Evolutionary conservation across 768 basidiomycete species (phyloP).

Genomic region (Boletus coccyginus): DNA sequence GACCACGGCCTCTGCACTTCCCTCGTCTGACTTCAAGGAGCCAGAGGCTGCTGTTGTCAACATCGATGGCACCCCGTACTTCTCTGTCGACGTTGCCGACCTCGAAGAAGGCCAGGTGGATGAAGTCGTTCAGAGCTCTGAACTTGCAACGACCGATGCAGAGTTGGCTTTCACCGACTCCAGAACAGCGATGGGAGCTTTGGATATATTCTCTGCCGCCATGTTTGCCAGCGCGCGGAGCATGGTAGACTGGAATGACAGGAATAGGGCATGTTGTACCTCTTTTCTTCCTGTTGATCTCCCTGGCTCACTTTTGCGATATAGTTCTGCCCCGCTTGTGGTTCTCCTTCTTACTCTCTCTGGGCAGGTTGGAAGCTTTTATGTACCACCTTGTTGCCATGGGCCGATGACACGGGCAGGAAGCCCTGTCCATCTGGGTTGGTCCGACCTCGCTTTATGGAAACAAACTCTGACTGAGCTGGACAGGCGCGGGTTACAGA

Average conservation of each 20-base stretch:
- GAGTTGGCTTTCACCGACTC: conserved; percentile 64
- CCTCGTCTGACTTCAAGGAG: conserved; percentile 62
- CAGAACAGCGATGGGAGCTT: conserved; percentile 48
- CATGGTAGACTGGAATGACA: conserved; percentile 89
- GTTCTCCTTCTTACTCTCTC: conserved; percentile 72
- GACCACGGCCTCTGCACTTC: conserved; percentile 47
- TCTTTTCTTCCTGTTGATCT: not conserved
- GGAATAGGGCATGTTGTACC: conserved; percentile 64
- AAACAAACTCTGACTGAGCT: conserved; percentile 12
- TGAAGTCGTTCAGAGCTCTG: conserved; percentile 38
- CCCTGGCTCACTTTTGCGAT: not conserved
- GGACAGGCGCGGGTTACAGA: conserved; percentile 77
- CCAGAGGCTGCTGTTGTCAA: conserved; percentile 53
- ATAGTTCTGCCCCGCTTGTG: conserved; percentile 90
- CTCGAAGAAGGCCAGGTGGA: conserved; percentile 44
- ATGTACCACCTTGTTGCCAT: conserved; percentile 74
- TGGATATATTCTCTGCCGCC: conserved; percentile 66
- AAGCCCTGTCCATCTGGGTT: conserved; percentile 75
- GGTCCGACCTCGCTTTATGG: conserved; percentile 21
- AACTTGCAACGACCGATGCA: conserved; percentile 37
- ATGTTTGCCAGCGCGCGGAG: conserved; percentile 77
- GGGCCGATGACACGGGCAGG: conserved; percentile 60
- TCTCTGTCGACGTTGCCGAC: conserved; percentile 72
- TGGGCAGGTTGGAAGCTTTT: conserved; percentile 97
- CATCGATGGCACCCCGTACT: conserved; percentile 81